phyloP scores from a whole-genome alignment of 306 rosid genomes.

The Rosa multiflora region DNA sequence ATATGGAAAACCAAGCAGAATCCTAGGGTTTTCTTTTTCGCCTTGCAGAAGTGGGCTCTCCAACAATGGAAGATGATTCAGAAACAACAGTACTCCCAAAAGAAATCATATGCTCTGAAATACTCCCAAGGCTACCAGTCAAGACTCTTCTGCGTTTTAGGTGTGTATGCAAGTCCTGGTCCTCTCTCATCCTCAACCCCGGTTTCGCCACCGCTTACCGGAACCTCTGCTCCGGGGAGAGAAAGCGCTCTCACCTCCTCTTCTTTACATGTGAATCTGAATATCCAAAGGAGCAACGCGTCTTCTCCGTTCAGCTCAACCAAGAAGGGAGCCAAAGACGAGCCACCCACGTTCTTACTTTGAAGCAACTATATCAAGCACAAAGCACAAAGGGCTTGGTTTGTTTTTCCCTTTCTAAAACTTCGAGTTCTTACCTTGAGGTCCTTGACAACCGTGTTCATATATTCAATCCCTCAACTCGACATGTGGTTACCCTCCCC shows the following conservation, averaged over 20 bases:
- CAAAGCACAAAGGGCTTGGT: background rate
- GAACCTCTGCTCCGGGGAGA: background rate
- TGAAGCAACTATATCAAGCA: background rate
- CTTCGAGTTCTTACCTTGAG: background rate
- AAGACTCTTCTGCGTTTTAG: slow-evolving; percentile 12
- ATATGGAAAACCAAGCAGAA: too few species aligned
- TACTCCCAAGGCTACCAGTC: slow-evolving; percentile 11
- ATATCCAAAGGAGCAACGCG: background rate
- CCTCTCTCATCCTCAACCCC: slow-evolving; percentile 5
- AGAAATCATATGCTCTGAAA: slow-evolving; percentile 3
- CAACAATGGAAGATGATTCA: too few species aligned
- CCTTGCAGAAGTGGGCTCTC: too few species aligned
- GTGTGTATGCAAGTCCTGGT: slow-evolving; percentile 6
- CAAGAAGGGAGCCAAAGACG: background rate
- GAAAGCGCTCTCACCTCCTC: background rate
- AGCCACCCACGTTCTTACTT: background rate
- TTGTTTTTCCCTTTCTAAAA: background rate
- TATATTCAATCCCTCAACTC: background rate
- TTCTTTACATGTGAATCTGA: background rate
- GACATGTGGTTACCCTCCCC: background rate
- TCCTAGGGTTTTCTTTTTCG: too few species aligned
- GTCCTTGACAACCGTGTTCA: background rate
- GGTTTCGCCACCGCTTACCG: background rate
- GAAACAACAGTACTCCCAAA: slow-evolving; percentile 15
- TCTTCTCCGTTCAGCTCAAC: background rate